These are phyloP conservation scores for Populus tomentosa DNA, from an alignment of 441 rosid genomes.

Conservation along the genomic window DNA sequence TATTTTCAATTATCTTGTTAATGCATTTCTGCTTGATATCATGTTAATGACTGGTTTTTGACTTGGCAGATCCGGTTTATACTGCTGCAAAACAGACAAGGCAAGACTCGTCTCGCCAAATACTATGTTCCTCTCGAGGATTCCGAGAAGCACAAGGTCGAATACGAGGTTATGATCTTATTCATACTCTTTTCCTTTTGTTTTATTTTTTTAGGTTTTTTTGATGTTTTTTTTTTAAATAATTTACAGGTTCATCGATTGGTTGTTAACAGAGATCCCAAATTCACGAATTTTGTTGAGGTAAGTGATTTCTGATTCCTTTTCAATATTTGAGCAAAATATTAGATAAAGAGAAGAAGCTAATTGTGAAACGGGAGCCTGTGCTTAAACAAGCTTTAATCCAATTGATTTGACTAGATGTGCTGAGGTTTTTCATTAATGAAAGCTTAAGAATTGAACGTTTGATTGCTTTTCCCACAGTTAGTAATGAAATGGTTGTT, in stretches of 20 bases:
- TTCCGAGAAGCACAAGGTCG: conserved; percentile 97
- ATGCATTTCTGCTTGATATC: neutral
- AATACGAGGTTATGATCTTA: conserved; percentile 68
- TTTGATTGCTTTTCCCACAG: neutral
- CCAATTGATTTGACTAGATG: neutral
- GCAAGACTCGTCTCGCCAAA: conserved; percentile 98
- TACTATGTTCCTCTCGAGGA: conserved; percentile 98
- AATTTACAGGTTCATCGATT: conserved; percentile 78
- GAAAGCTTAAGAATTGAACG: neutral
- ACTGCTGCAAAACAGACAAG: conserved; percentile 95
- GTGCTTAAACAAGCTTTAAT: neutral
- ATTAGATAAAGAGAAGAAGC: neutral
- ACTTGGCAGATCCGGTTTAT: conserved; percentile 90
- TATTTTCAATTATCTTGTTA: neutral
- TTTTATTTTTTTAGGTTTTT: neutral
- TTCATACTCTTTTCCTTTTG: neutral
- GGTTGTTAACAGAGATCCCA: conserved; percentile 94
- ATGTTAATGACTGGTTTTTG: neutral
- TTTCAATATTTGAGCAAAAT: neutral
- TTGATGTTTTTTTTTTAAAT: neutral
- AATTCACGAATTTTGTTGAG: conserved; percentile 96
- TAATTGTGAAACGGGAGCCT: neutral
- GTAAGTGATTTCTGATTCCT: conserved; percentile 31
- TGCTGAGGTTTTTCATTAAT: neutral
- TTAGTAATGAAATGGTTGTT: neutral